Evolutionary conservation across 176 grass and related monocot genomes (phyloP), one percentile per base, ranked within the genome.

Genomic region (Saccharum spontaneum): DNA sequence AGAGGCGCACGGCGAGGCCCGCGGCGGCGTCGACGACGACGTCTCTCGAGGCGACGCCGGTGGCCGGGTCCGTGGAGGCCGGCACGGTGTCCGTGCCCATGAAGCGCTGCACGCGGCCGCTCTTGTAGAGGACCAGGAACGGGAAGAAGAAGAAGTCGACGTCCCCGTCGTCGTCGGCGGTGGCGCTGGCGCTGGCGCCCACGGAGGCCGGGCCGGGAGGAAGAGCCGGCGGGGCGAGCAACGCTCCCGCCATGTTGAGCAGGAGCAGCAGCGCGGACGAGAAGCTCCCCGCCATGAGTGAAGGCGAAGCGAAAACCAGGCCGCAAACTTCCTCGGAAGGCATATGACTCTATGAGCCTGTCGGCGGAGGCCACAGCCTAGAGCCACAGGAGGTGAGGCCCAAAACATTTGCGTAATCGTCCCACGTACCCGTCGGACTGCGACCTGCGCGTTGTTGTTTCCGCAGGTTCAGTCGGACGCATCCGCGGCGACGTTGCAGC

Each of bases 91-190:
- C 90, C 41, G 80, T 86, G 73, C 85, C 90, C 34, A 72, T 80
- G 74, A 90, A 84, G 11, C 88, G 84, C 85, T 81, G 13, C 20
- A 88, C 88, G 54, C 85, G 90, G 39, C 93, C 93, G 43, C 82
- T 92, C 90, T 88, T 95, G 74, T 92, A 92, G 55, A 86, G 79
- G 26, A 84, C 68, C 43, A 95, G 70, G 74, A 88, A 90, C 10
- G 90, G 90, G 59, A 86, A 83, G 80, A 90, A 90, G 74, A 87
- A 90, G 75, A 90, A 90, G 24, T 90, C 89, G 28, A 90, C 80
- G 61, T 40, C 84, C 0, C 12, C 79, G n/a, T 31, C 84, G 14
- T 0, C 73, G 49, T 2, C 49, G 49, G 2, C 10, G 37, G 3
- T 38, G 37, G 37, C 37, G 37, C 37, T 36, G 7, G 15, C 12